A percentile compares a stretch with the other conserved stretches of the same genome.
phyloP scores from a whole-genome alignment of 2,329 filamentous ascomycete genomes.

The Seiridium unicorne region DNA sequence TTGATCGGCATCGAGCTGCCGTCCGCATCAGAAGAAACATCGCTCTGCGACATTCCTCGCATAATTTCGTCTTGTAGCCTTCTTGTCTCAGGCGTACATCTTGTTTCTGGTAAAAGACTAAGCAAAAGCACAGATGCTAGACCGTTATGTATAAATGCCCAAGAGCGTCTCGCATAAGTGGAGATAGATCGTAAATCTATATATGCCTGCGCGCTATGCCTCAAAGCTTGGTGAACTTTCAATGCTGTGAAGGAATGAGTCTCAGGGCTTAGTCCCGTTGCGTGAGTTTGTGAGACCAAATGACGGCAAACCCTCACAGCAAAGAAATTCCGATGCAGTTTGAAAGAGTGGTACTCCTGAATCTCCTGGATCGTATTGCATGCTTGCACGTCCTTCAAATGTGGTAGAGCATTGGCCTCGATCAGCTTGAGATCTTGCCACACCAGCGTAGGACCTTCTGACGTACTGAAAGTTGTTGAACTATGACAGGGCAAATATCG shows the following conservation, averaged over 20 bases:
- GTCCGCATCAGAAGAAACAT: not conserved
- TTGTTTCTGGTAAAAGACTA: not conserved
- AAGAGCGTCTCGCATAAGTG: not conserved
- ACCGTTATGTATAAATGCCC: not conserved
- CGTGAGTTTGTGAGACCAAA: not conserved
- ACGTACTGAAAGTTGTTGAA: not conserved
- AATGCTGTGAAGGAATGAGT: not conserved
- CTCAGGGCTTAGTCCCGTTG: not conserved
- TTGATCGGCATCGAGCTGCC: not conserved
- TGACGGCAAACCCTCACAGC: not conserved
- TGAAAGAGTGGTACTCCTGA: not conserved
- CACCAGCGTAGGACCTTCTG: not conserved
- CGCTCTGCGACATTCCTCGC: not conserved
- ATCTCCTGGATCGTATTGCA: not conserved
- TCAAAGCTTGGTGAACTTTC: not conserved
- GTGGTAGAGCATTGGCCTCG: not conserved
- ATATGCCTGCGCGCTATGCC: not conserved
- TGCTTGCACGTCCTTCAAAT: not conserved
- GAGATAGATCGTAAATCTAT: not conserved
- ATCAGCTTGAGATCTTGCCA: not conserved
- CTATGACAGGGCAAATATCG: not conserved
- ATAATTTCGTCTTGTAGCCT: not conserved
- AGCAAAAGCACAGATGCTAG: not conserved
- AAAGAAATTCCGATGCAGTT: not conserved
- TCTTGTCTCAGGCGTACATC: not conserved